Conservation (phyloP, 169 alveolate species). For the Plasmodium vivax region DNA sequence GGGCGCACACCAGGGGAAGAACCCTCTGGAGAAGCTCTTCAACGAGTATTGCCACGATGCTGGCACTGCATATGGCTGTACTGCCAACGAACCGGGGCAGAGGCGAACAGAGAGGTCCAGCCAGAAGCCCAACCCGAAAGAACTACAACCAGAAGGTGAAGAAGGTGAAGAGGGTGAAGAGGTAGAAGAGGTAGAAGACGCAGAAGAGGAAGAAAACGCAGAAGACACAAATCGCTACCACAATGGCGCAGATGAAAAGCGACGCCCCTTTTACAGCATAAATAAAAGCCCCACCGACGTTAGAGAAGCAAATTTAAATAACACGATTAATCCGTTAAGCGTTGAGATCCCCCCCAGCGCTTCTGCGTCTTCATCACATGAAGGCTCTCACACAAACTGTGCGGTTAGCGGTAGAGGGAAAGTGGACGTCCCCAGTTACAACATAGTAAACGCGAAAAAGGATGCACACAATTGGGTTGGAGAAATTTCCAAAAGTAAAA, state of each 20-base stretch:
- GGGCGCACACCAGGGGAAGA: not conserved
- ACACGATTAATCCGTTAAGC: conserved; percentile 18
- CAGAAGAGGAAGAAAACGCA: not conserved
- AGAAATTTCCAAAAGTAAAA: not conserved
- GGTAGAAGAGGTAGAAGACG: not conserved
- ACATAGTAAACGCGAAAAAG: not conserved
- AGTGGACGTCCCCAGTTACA: not conserved
- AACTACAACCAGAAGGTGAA: not conserved
- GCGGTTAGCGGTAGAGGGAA: not conserved
- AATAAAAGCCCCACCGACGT: not conserved
- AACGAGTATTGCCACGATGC: not conserved
- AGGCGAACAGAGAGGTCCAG: not conserved
- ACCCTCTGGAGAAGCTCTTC: not conserved
- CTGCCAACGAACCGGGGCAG: not conserved
- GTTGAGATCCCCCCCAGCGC: not conserved
- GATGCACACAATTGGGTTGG: not conserved
- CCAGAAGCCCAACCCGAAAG: not conserved
- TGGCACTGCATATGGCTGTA: not conserved
- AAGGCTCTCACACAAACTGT: not conserved
- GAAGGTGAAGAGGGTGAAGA: not conserved
- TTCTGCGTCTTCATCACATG: not conserved
- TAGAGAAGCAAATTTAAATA: conserved; percentile 4
- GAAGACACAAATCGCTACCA: not conserved
- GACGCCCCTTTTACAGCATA: not conserved
- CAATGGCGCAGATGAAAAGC: not conserved